Evolutionary conservation across 805 yeast species (phyloP).

Genomic region (Wickerhamomyces bovis): DNA sequence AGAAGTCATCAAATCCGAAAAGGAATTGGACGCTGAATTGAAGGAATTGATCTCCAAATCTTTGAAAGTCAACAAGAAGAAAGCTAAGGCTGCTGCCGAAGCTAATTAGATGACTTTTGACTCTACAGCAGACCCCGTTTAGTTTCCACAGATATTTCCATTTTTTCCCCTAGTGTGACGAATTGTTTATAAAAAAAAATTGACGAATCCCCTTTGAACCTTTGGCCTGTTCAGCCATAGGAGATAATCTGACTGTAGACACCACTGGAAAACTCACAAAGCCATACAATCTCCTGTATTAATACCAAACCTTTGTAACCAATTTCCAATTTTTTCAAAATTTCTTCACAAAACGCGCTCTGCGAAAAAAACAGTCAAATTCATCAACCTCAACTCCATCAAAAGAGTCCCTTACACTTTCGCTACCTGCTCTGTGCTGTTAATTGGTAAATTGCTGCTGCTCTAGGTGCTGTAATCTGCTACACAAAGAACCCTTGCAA

Average conservation of each 20-base stretch:
- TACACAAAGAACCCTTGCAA: too few species aligned
- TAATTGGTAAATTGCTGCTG: background rate
- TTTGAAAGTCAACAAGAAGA: slow-evolving; percentile 44
- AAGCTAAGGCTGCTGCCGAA: slow-evolving; percentile 19
- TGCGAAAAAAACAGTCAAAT: background rate
- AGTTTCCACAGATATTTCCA: too few species aligned
- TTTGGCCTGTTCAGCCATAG: background rate
- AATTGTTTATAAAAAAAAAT: background rate
- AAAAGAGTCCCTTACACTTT: background rate
- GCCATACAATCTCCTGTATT: too few species aligned
- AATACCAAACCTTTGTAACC: too few species aligned
- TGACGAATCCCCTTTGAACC: background rate
- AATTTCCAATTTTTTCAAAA: background rate
- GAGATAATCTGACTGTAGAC: background rate
- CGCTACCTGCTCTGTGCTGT: background rate
- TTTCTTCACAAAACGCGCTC: background rate
- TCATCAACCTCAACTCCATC: background rate
- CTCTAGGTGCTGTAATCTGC: background rate
- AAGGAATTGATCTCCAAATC: slow-evolving; percentile 41
- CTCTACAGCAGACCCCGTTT: background rate
- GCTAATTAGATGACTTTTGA: background rate
- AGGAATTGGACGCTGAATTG: slow-evolving; percentile 45
- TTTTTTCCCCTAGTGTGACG: background rate
- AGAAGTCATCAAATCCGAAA: slow-evolving; percentile 46
- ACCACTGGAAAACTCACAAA: too few species aligned